phyloP scores from a whole-genome alignment of 306 rosid species.

The Vachellia pachyceras region DNA sequence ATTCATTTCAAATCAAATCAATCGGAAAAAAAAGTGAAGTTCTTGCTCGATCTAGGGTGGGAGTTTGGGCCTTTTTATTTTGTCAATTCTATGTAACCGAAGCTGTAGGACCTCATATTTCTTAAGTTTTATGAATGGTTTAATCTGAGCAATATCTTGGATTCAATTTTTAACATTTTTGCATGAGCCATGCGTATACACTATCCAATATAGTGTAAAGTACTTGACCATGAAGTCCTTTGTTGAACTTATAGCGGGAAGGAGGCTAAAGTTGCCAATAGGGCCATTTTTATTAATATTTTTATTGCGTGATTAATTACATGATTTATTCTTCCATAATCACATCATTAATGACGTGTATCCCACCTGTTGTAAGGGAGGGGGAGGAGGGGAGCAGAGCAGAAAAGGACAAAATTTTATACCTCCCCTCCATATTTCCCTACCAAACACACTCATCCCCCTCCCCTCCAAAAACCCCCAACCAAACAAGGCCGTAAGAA shows the following conservation, averaged over 20 bases:
- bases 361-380: too few relatives aligned
- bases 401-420: too few relatives aligned
- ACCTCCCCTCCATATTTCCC: too few relatives aligned
- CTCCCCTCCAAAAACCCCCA: too few relatives aligned
- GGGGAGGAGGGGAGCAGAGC: too few relatives aligned
- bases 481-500: too few relatives aligned
- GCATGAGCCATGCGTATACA: neutral
- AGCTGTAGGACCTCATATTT: neutral
- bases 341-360: neutral
- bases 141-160: neutral
- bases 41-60: neutral
- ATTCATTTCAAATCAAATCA: neutral
- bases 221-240: neutral
- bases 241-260: neutral
- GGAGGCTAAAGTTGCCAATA: neutral
- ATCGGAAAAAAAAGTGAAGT: neutral
- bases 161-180: slow-evolving; percentile 2
- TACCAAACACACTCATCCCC: too few relatives aligned
- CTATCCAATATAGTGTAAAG: neutral
- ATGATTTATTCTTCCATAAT: neutral
- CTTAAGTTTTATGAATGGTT: slow-evolving; percentile 1
- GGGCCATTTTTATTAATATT: neutral
- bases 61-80: too few relatives aligned
- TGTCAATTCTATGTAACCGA: neutral
- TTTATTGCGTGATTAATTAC: neutral